A percentile compares a stretch with the other conserved stretches of the same genome.
Evolutionary conservation across 345 rosid species (phyloP).

Genomic region (Melastoma malabathricum): DNA sequence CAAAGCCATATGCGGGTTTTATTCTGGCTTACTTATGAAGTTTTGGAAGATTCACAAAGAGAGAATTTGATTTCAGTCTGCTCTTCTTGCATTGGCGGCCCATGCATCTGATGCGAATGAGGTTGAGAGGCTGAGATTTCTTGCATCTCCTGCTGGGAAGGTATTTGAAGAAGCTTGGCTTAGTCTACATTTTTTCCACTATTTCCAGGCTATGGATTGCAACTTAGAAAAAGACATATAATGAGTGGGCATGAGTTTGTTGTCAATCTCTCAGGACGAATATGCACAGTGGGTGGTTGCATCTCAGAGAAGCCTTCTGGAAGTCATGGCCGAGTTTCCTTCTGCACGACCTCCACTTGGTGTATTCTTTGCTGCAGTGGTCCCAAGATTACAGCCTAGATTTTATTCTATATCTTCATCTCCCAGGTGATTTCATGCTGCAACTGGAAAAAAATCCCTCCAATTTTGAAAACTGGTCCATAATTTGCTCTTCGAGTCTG

Average conservation of each 20-base stretch:
- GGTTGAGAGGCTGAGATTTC: slow-evolving; percentile 63
- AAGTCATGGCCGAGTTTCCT: slow-evolving; percentile 84
- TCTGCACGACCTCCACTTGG: slow-evolving; percentile 88
- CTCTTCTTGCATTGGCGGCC: slow-evolving; percentile 84
- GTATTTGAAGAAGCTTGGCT: slow-evolving; percentile 17
- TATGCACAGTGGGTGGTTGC: slow-evolving; percentile 80
- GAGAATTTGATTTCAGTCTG: slow-evolving; percentile 36
- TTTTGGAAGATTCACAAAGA: neutral
- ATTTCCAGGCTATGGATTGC: too few species aligned
- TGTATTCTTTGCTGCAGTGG: slow-evolving; percentile 86
- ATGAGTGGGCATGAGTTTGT: neutral
- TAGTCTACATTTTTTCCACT: neutral
- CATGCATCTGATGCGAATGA: slow-evolving; percentile 88
- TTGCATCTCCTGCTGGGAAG: slow-evolving; percentile 94
- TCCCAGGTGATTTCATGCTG: slow-evolving; percentile 38
- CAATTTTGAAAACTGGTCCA: too few species aligned
- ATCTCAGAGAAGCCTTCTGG: slow-evolving; percentile 88
- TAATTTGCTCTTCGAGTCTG: neutral
- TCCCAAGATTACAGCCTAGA: slow-evolving; percentile 84
- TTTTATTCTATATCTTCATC: slow-evolving; percentile 95
- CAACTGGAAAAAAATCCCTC: too few species aligned
- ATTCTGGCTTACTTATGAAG: neutral
- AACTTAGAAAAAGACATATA: too few species aligned
- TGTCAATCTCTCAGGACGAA: slow-evolving; percentile 45
- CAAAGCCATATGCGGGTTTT: neutral